These are phyloP conservation scores for Lathyrus aphaca DNA, from an alignment of 306 rosid species.

Conservation along the genomic window DNA sequence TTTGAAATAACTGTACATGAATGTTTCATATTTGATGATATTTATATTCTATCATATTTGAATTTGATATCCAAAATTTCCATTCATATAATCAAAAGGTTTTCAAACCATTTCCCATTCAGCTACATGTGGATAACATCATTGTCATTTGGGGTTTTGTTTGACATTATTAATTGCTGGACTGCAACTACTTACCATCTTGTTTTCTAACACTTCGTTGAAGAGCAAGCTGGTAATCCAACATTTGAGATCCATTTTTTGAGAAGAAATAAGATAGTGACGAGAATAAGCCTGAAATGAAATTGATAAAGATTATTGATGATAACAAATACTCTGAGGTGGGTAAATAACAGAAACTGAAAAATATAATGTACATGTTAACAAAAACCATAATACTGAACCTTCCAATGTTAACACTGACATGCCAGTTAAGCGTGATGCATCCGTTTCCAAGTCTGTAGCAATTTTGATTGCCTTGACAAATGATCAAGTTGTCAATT, in stretches of 20 bases:
- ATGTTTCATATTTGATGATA: slow-evolving; percentile 27
- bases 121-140: slow-evolving; percentile 20
- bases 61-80: slow-evolving; percentile 18
- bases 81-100: slow-evolving; percentile 16
- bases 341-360: slow-evolving; percentile 36
- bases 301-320: slow-evolving; percentile 40
- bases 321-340: slow-evolving; percentile 26
- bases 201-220: slow-evolving; percentile 71
- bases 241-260: slow-evolving; percentile 82
- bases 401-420: slow-evolving; percentile 86
- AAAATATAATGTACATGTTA: slow-evolving; percentile 11
- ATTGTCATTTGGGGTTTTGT: slow-evolving; percentile 25
- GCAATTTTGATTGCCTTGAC: slow-evolving; percentile 83
- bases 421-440: slow-evolving; percentile 74
- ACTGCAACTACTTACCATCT: slow-evolving; percentile 59
- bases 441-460: slow-evolving; percentile 66
- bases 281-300: slow-evolving; percentile 76
- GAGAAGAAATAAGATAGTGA: slow-evolving; percentile 90
- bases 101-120: slow-evolving; percentile 24
- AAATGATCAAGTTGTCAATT: slow-evolving; percentile 38
- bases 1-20: slow-evolving; percentile 23
- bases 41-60: slow-evolving; percentile 28
- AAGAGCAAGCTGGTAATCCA: slow-evolving; percentile 88
- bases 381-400: slow-evolving; percentile 38
- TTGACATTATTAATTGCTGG: slow-evolving; percentile 20